Conservation (phyloP, 768 basidiomycete species). For the Suillus plorans region DNA sequence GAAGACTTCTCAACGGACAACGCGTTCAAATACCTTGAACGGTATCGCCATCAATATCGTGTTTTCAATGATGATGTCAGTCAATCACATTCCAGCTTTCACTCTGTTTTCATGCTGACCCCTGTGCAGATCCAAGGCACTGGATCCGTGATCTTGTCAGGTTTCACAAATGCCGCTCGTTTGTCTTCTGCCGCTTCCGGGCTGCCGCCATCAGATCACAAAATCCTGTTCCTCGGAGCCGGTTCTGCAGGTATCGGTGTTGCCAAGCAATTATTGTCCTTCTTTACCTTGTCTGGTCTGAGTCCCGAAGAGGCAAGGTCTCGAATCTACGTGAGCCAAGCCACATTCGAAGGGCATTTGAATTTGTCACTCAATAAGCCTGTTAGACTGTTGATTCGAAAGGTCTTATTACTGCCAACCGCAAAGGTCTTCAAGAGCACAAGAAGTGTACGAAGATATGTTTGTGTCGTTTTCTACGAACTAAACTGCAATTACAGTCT, state of each 20-base stretch:
- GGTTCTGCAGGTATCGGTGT: conserved; percentile 56
- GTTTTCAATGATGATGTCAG: conserved; percentile 76
- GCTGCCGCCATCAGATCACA: conserved; percentile 44
- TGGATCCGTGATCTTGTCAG: conserved; percentile 72
- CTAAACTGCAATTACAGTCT: conserved; percentile 40
- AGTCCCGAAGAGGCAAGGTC: conserved; percentile 63
- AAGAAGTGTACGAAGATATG: conserved; percentile 55
- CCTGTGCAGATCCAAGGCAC: conserved; percentile 63
- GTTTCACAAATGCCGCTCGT: conserved; percentile 72
- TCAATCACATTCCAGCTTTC: conserved; percentile 6
- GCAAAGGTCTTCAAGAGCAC: conserved; percentile 68
- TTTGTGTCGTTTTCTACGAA: background rate
- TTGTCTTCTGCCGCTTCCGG: conserved; percentile 50
- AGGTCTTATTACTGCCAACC: conserved; percentile 70
- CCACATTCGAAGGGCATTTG: conserved; percentile 1
- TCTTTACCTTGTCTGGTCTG: conserved; percentile 55
- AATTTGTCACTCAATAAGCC: conserved; percentile 13
- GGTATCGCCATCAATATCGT: conserved; percentile 55
- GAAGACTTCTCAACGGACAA: conserved; percentile 80
- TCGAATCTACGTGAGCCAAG: conserved; percentile 59
- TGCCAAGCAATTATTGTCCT: conserved; percentile 48
- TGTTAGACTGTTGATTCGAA: conserved; percentile 71
- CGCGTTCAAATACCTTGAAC: conserved; percentile 71
- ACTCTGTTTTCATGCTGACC: conserved; percentile 5
- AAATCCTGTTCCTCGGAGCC: conserved; percentile 57